These are phyloP conservation scores for Mortierella claussenii DNA, from an alignment of 192 early-diverging fungal species.

Conservation along the genomic window DNA sequence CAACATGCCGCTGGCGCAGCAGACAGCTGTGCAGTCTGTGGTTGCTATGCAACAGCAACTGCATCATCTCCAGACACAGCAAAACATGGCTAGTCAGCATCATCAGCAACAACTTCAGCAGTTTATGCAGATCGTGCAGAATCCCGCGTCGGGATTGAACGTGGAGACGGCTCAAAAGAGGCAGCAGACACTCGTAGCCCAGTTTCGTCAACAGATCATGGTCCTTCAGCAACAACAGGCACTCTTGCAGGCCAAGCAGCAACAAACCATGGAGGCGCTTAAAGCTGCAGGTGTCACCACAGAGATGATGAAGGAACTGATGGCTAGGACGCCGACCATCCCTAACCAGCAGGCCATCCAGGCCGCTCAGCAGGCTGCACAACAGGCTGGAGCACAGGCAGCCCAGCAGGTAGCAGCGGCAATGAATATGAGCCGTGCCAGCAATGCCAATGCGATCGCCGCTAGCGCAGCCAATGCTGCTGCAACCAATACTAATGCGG, in stretches of 20 bases:
- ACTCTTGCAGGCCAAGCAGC: slow-evolving; percentile 21
- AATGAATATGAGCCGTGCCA: slow-evolving; percentile 6
- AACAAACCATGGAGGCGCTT: slow-evolving; percentile 34
- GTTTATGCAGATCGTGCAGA: slow-evolving; percentile 15
- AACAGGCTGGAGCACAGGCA: slow-evolving; percentile 14
- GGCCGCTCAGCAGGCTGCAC: slow-evolving; percentile 14
- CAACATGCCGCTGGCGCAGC: slow-evolving; percentile 24
- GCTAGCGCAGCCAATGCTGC: slow-evolving; percentile 14
- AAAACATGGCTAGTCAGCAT: slow-evolving; percentile 7
- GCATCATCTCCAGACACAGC: slow-evolving; percentile 9
- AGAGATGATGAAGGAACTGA: slow-evolving; percentile 48
- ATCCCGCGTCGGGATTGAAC: slow-evolving; percentile 10
- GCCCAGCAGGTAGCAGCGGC: slow-evolving; percentile 27
- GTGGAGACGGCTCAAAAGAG: slow-evolving; percentile 10
- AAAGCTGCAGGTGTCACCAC: slow-evolving; percentile 26
- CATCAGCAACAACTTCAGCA: slow-evolving; percentile 24
- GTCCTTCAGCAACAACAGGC: slow-evolving; percentile 26
- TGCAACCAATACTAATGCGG: background rate
- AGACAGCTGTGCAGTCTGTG: slow-evolving; percentile 21
- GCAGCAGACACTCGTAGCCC: slow-evolving; percentile 8
- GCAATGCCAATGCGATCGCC: slow-evolving; percentile 4
- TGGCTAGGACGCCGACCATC: slow-evolving; percentile 17
- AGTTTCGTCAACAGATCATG: slow-evolving; percentile 26
- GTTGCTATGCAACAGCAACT: slow-evolving; percentile 43
- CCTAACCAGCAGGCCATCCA: slow-evolving; percentile 20